Conservation (phyloP, 2,329 filamentous ascomycete genomes). For the Cercospora berteroae region DNA sequence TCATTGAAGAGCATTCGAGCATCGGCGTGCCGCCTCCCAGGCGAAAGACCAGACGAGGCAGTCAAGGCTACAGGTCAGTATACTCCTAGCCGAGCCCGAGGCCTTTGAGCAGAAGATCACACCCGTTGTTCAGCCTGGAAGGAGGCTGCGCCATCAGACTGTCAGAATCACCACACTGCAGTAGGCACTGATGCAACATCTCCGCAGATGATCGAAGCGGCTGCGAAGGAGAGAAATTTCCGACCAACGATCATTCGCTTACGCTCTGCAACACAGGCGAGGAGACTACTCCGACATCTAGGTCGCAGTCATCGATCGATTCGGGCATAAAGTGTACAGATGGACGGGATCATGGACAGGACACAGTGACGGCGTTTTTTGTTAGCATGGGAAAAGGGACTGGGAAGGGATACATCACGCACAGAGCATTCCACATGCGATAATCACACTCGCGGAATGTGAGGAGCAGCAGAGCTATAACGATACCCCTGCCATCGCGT, state of each 20-base stretch:
- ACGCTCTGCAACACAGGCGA: conserved; percentile 21
- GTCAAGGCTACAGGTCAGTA: conserved; percentile 52
- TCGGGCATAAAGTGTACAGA: conserved; percentile 10
- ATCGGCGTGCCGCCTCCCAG: conserved; percentile 41
- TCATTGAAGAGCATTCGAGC: conserved; percentile 56
- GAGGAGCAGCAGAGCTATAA: background rate
- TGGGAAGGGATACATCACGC: background rate
- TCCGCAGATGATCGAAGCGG: conserved; percentile 10
- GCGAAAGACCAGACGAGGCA: conserved; percentile 40
- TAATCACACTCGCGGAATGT: background rate
- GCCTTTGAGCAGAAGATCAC: conserved; percentile 2
- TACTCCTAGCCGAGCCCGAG: conserved; percentile 4
- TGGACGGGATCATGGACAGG: background rate
- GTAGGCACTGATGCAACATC: conserved; percentile 14
- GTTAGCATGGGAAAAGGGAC: background rate
- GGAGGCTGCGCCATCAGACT: conserved; percentile 3
- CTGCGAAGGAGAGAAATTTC: background rate
- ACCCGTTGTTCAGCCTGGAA: background rate
- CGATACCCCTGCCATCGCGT: background rate
- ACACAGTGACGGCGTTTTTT: conserved; percentile 10
- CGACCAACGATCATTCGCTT: conserved; percentile 13
- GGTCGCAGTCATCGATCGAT: background rate
- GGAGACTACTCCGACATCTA: conserved; percentile 23
- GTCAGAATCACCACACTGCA: conserved; percentile 2
- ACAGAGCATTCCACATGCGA: background rate